Evolutionary conservation across 768 basidiomycete species (phyloP), one percentile per base, ranked within the genome.

Genomic region (Boletus rubropictus): DNA sequence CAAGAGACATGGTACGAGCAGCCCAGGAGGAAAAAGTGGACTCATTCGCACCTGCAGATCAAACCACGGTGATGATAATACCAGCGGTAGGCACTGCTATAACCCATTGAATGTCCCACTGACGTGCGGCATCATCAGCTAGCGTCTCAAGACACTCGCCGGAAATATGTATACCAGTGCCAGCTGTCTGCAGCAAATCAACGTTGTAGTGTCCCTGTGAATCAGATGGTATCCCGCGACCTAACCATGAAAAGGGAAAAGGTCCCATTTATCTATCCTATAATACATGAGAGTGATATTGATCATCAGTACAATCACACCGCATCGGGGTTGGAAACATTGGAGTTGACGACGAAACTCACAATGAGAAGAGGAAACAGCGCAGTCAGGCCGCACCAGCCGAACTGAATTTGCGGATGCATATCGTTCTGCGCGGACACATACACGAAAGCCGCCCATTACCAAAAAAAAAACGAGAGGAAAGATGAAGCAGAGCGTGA

Each of bases 371-470:
- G 81, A 45, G 89, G 89, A 54, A 80, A 72, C 25, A 90, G 74
- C 3, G 87, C 80, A 2, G 87, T 90, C 55, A 91, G 65, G 63
- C 91, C 88, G 58, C 86, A 89, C 12, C 87, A 4, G 89, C 87
- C 36, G 81, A 84, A 90, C 79, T 5, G 84, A 82, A 68, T 91
- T 90, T 25, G 87, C 88, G 9, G 86, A 84, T 57, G 87, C 84
- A 63, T 87, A n/a, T 89, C 25, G 84, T 86, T 15, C 82, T 84
- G 53, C 47, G 46, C 44, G 44, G 33, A 40, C 22, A 37, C 18
- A 39, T 43, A 37, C 28, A 18, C 44, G 31, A 39, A 27, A 29
- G 39, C 44, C 44, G 17, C 40, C 42, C 42, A 52, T 52, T 39
- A 17, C 18, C 55, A 45, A 41, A 48, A 48, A 45, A 41, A 47